phyloP scores from a whole-genome alignment of 495 filamentous ascomycete genomes.

The Neurospora sp. region DNA sequence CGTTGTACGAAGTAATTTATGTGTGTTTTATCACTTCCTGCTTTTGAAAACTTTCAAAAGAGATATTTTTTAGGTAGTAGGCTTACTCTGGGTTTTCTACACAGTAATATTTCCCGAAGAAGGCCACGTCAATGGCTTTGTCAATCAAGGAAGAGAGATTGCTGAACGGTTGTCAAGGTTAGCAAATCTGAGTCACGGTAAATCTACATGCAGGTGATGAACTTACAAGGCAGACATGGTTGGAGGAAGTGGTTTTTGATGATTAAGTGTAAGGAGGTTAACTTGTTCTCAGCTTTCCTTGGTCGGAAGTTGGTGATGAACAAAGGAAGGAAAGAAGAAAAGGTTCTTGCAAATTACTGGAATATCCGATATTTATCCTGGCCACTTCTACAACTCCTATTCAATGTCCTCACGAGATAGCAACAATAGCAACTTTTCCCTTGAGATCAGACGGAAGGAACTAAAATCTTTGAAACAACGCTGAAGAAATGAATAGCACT shows the following conservation, averaged over 20 bases:
- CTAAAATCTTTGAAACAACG: neutral
- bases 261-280: neutral
- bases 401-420: neutral
- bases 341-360: neutral
- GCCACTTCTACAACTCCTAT: neutral
- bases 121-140: neutral
- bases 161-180: neutral
- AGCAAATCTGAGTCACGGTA: neutral
- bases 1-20: no score
- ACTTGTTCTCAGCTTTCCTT: neutral
- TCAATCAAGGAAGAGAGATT: neutral
- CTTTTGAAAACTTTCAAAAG: no score
- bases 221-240: neutral
- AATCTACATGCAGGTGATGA: neutral
- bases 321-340: neutral
- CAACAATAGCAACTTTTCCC: neutral
- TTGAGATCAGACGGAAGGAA: neutral
- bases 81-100: no score
- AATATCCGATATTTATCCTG: neutral
- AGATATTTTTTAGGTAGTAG: no score
- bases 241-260: neutral
- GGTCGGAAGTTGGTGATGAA: neutral
- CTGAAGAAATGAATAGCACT: neutral
- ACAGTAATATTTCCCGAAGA: neutral
- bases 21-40: no score